Evolutionary conservation across 2,329 filamentous ascomycete species (phyloP), one percentile per base, ranked within the genome.

Genomic region (Calonectria fujianensis): DNA sequence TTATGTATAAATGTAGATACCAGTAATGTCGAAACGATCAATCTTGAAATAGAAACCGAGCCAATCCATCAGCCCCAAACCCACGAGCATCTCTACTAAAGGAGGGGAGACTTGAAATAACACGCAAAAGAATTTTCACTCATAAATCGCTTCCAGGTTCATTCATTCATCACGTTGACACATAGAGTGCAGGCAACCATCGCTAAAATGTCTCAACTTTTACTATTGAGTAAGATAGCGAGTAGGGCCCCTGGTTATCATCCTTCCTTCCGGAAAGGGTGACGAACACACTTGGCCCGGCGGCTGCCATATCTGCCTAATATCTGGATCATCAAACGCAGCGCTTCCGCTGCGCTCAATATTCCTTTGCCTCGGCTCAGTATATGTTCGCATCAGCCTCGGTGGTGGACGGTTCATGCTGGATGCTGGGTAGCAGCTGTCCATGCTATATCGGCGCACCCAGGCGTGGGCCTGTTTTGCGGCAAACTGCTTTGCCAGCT

Each of bases 401-500:
- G 52, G 52, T 18, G 52, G 52, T 20, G 31, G 18, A 18, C 14
- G 18, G 5, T n/a, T n/a, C 1, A 35, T 14, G 8, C 16, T 20
- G 31, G 6, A 7, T 10, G 31, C 11, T 14, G 18, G 16, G 1
- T 57, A 32, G 16, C 27, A 18, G 20, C 32, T 35, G 31, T 57
- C 31, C 29, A 32, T 31, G 20, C 18, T 31, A 5, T 5, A 31
- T 35, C 32, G 31, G 20, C 52, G 29, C 18, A 57, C 52, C 31
- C 31, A 57, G 2, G 52, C 52, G 31, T 35, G 31, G 18, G 52
- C 52, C 16, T 57, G 52, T 32, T 57, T 35, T 57, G 52, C 52
- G 9, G 52, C 52, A 57, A 57, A 57, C 6, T 57, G 52, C 52
- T 57, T 57, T 13, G 52, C 52, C 31, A n/a, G 0, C 52, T 57